Conservation (phyloP, 2,329 filamentous ascomycete genomes). For the Hirsutella rhossiliensis region DNA sequence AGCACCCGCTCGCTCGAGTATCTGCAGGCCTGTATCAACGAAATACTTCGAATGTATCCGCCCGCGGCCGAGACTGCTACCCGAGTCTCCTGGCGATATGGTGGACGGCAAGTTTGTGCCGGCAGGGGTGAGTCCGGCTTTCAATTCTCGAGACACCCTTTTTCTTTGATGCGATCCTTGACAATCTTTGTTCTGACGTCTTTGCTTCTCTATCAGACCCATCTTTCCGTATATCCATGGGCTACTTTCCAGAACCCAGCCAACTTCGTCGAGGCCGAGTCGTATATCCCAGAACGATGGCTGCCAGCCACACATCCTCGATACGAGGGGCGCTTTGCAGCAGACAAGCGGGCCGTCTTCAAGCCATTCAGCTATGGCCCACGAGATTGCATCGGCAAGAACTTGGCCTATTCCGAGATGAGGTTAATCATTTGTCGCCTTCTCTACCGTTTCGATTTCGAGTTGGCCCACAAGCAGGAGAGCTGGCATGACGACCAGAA, state of each 20-base stretch:
- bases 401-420: slow-evolving; percentile 33
- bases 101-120: slow-evolving; percentile 21
- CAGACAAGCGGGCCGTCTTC: slow-evolving; percentile 23
- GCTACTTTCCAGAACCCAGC: slow-evolving; percentile 27
- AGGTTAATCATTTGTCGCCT: slow-evolving; percentile 31
- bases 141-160: too few species aligned
- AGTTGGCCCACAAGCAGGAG: slow-evolving; percentile 3
- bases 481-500: not conserved
- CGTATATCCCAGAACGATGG: slow-evolving; percentile 37
- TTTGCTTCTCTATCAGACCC: slow-evolving; percentile 18
- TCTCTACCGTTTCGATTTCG: slow-evolving; percentile 33
- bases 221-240: slow-evolving; percentile 30
- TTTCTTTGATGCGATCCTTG: too few species aligned
- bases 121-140: slow-evolving; percentile 16
- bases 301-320: slow-evolving; percentile 12
- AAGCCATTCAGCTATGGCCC: slow-evolving; percentile 27
- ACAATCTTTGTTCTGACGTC: not conserved
- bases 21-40: too few species aligned
- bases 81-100: slow-evolving; percentile 19
- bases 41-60: too few species aligned
- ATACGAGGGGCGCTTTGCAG: slow-evolving; percentile 21
- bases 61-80: too few species aligned
- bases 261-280: slow-evolving; percentile 31
- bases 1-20: too few species aligned
- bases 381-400: slow-evolving; percentile 29